Evolutionary conservation across 208 protist genomes (phyloP).

Genomic region (Leishmania major): DNA sequence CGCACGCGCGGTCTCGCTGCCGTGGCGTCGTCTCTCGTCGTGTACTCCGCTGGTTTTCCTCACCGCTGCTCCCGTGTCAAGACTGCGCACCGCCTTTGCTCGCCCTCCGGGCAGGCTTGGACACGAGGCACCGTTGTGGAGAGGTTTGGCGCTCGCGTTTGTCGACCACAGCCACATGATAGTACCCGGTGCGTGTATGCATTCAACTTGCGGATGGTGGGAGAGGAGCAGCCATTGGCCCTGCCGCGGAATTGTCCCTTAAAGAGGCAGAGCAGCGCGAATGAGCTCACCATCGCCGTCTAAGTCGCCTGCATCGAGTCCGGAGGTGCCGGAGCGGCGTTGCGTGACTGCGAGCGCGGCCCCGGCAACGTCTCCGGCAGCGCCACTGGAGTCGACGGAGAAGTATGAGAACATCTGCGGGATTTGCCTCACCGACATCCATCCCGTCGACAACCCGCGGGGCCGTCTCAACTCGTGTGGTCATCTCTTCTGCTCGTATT

Average conservation of each 20-base stretch:
- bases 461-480: constrained; percentile 83
- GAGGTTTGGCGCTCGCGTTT: not conserved
- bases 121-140: not conserved
- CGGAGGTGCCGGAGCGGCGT: not conserved
- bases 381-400: not conserved
- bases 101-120: not conserved
- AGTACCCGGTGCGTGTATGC: not conserved
- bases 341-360: not conserved
- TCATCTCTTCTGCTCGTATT: constrained; percentile 86
- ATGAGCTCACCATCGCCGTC: not conserved
- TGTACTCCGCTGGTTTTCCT: not conserved
- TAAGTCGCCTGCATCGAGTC: not conserved
- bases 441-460: constrained; percentile 74
- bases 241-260: not conserved
- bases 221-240: not conserved
- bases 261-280: not conserved
- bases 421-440: constrained; percentile 81
- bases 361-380: not conserved
- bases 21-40: not conserved
- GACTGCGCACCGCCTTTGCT: not conserved
- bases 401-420: constrained; percentile 66
- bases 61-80: not conserved
- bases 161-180: not conserved
- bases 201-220: not conserved
- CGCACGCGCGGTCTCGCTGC: not conserved